Conservation (phyloP, 2,329 filamentous ascomycete genomes). For the Aureobasidium sp. region DNA sequence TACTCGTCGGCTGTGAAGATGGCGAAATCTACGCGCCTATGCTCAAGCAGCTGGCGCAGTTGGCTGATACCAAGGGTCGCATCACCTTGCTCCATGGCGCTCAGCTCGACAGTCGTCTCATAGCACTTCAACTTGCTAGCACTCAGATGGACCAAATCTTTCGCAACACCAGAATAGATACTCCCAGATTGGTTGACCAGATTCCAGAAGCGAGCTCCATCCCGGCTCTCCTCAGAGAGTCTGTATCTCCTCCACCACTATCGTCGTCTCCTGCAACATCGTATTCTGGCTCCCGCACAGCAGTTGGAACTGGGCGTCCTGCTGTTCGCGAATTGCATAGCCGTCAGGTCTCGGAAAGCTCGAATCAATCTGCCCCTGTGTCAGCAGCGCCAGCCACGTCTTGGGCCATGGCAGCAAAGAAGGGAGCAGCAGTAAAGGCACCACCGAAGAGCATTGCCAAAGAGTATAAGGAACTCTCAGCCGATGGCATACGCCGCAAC, state of each 20-base stretch:
- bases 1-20: slow-evolving; percentile 52
- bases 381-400: background rate
- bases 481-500: slow-evolving; percentile 46
- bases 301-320: background rate
- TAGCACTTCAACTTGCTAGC: slow-evolving; percentile 41
- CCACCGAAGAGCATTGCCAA: background rate
- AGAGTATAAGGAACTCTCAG: slow-evolving; percentile 5
- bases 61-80: slow-evolving; percentile 37
- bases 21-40: slow-evolving; percentile 47
- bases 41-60: slow-evolving; percentile 42
- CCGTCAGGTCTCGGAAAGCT: background rate
- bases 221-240: background rate
- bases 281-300: background rate
- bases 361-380: background rate
- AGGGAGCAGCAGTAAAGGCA: slow-evolving; percentile 5
- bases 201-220: background rate
- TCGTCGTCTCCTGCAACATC: slow-evolving; percentile 7
- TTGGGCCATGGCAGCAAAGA: slow-evolving; percentile 8
- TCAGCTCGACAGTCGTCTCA: slow-evolving; percentile 47
- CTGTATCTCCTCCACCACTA: background rate
- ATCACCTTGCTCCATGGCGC: slow-evolving; percentile 50
- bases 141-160: slow-evolving; percentile 47
- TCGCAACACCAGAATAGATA: slow-evolving; percentile 42
- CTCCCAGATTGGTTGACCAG: slow-evolving; percentile 11
- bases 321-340: background rate